Evolutionary conservation across 179 eudicot genomes (phyloP).

Genomic region (Vitellaria paradoxa): DNA sequence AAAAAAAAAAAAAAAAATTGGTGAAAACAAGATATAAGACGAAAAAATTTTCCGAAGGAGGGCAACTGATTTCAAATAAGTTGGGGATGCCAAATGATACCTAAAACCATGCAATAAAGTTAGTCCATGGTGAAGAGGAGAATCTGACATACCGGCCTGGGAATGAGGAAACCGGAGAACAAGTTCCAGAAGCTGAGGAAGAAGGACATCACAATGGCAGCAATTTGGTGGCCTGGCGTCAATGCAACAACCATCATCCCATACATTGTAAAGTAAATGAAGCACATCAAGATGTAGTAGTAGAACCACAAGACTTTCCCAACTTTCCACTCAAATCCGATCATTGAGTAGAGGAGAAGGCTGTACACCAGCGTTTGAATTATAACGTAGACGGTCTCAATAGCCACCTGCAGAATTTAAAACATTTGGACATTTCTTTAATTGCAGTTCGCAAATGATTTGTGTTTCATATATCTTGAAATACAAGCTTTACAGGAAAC

Average conservation of each 20-base stretch:
- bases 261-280: conserved; percentile 57
- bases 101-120: not conserved
- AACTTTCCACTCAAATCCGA: conserved; percentile 66
- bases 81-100: too few species aligned
- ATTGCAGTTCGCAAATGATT: too few species aligned
- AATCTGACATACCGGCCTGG: conserved; percentile 51
- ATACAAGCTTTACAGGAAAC: not conserved
- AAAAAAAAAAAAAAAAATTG: too few species aligned
- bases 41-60: too few species aligned
- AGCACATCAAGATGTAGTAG: conserved; percentile 65
- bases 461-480: not conserved
- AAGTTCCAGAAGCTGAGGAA: conserved; percentile 85
- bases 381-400: conserved; percentile 53
- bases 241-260: conserved; percentile 90
- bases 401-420: conserved; percentile 45
- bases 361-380: conserved; percentile 41
- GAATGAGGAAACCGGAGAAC: conserved; percentile 76
- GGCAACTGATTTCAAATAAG: too few species aligned
- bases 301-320: conserved; percentile 54
- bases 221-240: conserved; percentile 63
- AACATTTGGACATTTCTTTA: not conserved
- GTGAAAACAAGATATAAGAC: too few species aligned
- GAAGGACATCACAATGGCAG: conserved; percentile 73
- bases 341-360: conserved; percentile 64
- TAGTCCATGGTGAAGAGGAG: too few species aligned